Evolutionary conservation across 345 rosid species (phyloP).

Genomic region (Kernera saxatilis): DNA sequence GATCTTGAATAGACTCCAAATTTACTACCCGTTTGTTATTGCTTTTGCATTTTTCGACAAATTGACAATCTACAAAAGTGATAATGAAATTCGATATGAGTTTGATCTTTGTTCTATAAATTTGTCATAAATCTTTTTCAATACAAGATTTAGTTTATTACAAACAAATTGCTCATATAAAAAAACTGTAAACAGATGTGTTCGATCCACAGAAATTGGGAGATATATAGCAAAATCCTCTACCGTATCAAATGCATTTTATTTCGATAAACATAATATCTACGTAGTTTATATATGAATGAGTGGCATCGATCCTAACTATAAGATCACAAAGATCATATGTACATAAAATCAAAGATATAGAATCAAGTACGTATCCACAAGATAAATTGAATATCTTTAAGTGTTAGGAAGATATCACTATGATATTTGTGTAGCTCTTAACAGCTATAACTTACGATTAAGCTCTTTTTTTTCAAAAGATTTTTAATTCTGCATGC

Average conservation of each 20-base stretch:
- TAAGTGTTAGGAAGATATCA: background rate
- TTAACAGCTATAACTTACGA: background rate
- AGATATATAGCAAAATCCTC: background rate
- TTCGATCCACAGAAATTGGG: too few species aligned
- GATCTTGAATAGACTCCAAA: background rate
- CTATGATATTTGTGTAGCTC: background rate
- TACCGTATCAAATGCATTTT: background rate
- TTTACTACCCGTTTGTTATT: background rate
- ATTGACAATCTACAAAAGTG: too few species aligned
- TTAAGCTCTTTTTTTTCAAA: background rate
- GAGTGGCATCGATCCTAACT: slow-evolving; percentile 8
- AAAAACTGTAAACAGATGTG: too few species aligned
- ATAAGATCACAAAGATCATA: background rate
- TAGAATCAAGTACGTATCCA: background rate
- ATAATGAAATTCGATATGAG: background rate
- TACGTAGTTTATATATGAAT: background rate
- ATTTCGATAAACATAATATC: background rate
- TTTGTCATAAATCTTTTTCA: background rate
- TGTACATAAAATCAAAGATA: background rate
- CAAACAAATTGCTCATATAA: too few species aligned
- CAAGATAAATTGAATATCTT: slow-evolving; percentile 4
- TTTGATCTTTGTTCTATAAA: background rate
- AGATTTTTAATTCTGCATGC: background rate
- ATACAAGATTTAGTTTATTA: too few species aligned
- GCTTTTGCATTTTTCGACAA: background rate